These are phyloP conservation scores for Tulasnella sp. DNA, from an alignment of 768 basidiomycete species.

Conservation along the genomic window DNA sequence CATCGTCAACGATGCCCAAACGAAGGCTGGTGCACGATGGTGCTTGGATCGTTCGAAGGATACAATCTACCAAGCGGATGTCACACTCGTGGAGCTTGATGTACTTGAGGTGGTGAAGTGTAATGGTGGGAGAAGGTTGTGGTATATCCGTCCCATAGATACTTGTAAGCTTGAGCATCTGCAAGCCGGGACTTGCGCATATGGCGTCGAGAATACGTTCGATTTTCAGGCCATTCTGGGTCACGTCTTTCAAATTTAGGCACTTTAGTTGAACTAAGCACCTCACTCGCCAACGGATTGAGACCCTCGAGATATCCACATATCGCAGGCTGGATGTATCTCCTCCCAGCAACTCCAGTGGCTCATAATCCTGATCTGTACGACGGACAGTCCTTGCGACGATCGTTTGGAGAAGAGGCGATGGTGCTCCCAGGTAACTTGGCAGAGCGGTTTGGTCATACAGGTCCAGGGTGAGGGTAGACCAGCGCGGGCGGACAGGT, in stretches of 20 bases:
- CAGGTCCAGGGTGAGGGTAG: too few relatives aligned
- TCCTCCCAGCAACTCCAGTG: neutral
- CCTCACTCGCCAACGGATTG: neutral
- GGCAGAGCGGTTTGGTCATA: too few relatives aligned
- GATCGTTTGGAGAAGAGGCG: too few relatives aligned
- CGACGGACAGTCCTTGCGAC: neutral
- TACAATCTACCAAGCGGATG: neutral
- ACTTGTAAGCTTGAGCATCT: neutral
- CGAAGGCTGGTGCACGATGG: neutral
- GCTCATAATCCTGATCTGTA: neutral
- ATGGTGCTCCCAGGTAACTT: too few relatives aligned
- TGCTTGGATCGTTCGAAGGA: neutral
- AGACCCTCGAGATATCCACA: neutral
- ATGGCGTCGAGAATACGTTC: neutral
- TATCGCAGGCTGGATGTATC: neutral
- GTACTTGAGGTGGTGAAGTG: neutral
- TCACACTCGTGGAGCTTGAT: neutral
- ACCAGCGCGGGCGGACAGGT: too few relatives aligned
- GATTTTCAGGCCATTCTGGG: neutral
- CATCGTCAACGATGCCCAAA: neutral
- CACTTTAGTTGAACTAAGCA: neutral
- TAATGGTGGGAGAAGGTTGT: neutral
- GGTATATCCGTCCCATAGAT: neutral
- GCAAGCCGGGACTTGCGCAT: neutral
- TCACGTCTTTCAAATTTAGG: neutral